Evolutionary conservation across 257 asterid genomes (phyloP).

Genomic region (Solanum raphanifolium): DNA sequence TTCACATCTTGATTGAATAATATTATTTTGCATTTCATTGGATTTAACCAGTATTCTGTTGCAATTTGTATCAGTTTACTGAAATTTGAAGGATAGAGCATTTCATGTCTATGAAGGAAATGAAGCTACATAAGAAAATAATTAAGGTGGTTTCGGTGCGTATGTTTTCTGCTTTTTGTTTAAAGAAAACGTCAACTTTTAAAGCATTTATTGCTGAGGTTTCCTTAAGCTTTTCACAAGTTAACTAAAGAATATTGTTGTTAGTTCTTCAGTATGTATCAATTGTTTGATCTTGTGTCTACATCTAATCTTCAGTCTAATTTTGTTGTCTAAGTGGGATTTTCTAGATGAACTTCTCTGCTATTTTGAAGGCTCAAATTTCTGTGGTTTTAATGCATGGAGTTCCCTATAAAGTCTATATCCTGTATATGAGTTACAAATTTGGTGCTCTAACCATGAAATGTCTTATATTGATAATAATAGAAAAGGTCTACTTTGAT

Average conservation of each 20-base stretch:
- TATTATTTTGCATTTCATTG: neutral
- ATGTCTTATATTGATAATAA: neutral
- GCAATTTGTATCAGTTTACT: neutral
- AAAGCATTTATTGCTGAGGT: neutral
- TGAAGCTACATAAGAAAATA: neutral
- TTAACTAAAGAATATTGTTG: neutral
- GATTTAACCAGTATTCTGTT: neutral
- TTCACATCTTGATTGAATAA: neutral
- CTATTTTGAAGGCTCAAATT: neutral
- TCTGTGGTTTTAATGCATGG: neutral
- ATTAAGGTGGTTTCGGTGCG: neutral
- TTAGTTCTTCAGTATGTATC: neutral
- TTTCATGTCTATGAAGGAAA: neutral
- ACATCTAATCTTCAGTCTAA: neutral
- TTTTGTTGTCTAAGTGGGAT: neutral
- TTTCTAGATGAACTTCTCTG: neutral
- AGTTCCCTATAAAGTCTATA: neutral
- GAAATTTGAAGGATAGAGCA: neutral
- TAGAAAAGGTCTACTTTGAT: constrained; percentile 8
- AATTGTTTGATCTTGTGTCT: neutral
- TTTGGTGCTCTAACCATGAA: neutral
- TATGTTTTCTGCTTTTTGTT: neutral
- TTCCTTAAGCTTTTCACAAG: neutral
- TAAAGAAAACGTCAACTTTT: neutral
- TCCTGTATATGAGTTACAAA: neutral